Evolutionary conservation across 1,139 yeast species (phyloP).

Genomic region (Suhomyces wounanorum): DNA sequence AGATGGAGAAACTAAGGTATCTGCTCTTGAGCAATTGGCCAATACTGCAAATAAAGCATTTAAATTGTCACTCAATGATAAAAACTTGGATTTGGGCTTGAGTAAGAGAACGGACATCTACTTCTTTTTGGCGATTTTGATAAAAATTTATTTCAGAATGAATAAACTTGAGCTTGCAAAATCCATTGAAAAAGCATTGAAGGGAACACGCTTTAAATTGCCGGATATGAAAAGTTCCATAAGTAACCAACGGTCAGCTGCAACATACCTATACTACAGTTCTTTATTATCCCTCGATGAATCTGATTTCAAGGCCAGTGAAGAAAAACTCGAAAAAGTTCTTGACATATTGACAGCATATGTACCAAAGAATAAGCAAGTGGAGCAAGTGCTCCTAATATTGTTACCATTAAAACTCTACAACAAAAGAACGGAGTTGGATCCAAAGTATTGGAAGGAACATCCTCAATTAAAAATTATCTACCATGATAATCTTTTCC

Average conservation of each 20-base stretch:
- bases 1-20: constrained; percentile 11
- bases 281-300: constrained; percentile 66
- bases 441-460: constrained; percentile 37
- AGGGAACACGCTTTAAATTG: constrained; percentile 47
- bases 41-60: constrained; percentile 72
- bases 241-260: constrained; percentile 51
- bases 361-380: constrained; percentile 28
- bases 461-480: constrained; percentile 46
- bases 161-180: constrained; percentile 75
- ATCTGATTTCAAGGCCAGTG: constrained; percentile 56
- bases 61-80: constrained; percentile 77
- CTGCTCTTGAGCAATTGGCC: constrained; percentile 56
- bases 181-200: constrained; percentile 73
- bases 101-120: constrained; percentile 71
- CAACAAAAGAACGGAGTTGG: constrained; percentile 44
- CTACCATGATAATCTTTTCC: constrained; percentile 51
- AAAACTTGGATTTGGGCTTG: constrained; percentile 50
- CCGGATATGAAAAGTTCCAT: constrained; percentile 56
- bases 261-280: constrained; percentile 65
- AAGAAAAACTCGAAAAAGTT: constrained; percentile 51
- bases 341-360: constrained; percentile 35
- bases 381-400: constrained; percentile 47
- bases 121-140: constrained; percentile 70
- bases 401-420: constrained; percentile 58
- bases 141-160: constrained; percentile 70